Evolutionary conservation across 352 stramenopile genomes (phyloP).

Genomic region (Achlya hypogyna): DNA sequence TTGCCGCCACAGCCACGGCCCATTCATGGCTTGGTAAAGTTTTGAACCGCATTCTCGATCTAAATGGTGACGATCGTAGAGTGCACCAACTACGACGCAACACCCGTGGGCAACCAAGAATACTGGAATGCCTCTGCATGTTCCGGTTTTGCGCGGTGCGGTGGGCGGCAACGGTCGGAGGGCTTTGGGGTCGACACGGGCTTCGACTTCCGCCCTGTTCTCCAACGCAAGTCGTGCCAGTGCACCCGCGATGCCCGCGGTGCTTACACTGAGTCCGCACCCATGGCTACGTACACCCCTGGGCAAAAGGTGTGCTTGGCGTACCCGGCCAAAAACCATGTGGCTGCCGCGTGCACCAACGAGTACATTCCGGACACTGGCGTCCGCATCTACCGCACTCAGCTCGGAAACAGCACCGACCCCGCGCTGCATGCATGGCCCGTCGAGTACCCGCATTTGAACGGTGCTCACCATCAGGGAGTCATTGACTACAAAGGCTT

Average conservation of each 20-base stretch:
- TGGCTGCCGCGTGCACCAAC: conserved; percentile 28
- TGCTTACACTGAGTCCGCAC: background rate
- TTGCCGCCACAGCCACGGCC: background rate
- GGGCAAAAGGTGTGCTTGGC: conserved; percentile 31
- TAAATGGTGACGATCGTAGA: conserved; percentile 14
- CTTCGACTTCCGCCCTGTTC: conserved; percentile 21
- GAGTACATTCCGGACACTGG: conserved; percentile 26
- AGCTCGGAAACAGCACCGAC: background rate
- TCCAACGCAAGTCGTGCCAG: conserved; percentile 24
- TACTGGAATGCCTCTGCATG: conserved; percentile 26
- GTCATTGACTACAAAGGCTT: conserved; percentile 34
- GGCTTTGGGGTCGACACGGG: conserved; percentile 31
- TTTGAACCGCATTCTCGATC: background rate
- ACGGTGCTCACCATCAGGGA: conserved; percentile 23
- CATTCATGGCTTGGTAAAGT: conserved; percentile 11
- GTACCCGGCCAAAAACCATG: conserved; percentile 36
- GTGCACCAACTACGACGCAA: conserved; percentile 30
- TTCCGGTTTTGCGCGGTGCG: conserved; percentile 25
- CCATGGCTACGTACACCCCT: conserved; percentile 22
- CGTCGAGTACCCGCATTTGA: conserved; percentile 23
- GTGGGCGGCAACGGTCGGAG: conserved; percentile 15
- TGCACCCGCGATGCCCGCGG: conserved; percentile 14
- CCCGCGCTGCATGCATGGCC: background rate
- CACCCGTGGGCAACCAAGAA: conserved; percentile 15
- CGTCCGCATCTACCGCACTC: conserved; percentile 25